Evolutionary conservation across 805 yeast genomes (phyloP).

Genomic region (Blastobotrys mokoenaii): DNA sequence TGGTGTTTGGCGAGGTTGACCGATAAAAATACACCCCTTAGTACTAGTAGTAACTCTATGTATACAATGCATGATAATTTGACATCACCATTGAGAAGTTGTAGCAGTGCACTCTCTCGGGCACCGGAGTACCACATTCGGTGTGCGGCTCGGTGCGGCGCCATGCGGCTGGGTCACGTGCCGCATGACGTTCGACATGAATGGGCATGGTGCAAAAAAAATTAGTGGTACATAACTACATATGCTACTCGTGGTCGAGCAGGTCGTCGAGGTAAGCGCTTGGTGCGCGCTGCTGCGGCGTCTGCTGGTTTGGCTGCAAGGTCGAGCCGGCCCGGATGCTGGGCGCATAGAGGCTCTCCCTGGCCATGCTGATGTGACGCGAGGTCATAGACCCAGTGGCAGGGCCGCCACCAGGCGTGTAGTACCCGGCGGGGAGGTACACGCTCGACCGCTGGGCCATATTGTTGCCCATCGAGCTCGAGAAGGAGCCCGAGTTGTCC

Average conservation of each 20-base stretch:
- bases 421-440: slow-evolving; percentile 24
- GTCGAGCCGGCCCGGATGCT: slow-evolving; percentile 2
- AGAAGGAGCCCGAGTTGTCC: slow-evolving; percentile 5
- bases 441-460: slow-evolving; percentile 16
- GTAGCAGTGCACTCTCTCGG: too few relatives aligned
- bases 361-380: slow-evolving; percentile 14
- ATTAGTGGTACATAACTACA: neutral
- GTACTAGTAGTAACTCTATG: too few relatives aligned
- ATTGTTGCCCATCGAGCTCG: slow-evolving; percentile 5
- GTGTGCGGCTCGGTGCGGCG: too few relatives aligned
- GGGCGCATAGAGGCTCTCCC: slow-evolving; percentile 11
- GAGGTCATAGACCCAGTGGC: slow-evolving; percentile 14
- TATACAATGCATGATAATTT: too few relatives aligned
- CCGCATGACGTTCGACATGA: too few relatives aligned
- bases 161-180: too few relatives aligned
- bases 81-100: too few relatives aligned
- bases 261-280: slow-evolving; percentile 31
- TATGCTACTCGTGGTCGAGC: slow-evolving; percentile 18
- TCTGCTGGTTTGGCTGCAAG: neutral
- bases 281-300: slow-evolving; percentile 26
- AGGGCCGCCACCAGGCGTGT: slow-evolving; percentile 18
- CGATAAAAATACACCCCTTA: slow-evolving; percentile 50
- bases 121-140: too few relatives aligned
- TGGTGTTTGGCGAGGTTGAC: slow-evolving; percentile 91
- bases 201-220: too few relatives aligned